Evolutionary conservation across 768 basidiomycete species (phyloP).

Genomic region (Pulveroboletus sp.): DNA sequence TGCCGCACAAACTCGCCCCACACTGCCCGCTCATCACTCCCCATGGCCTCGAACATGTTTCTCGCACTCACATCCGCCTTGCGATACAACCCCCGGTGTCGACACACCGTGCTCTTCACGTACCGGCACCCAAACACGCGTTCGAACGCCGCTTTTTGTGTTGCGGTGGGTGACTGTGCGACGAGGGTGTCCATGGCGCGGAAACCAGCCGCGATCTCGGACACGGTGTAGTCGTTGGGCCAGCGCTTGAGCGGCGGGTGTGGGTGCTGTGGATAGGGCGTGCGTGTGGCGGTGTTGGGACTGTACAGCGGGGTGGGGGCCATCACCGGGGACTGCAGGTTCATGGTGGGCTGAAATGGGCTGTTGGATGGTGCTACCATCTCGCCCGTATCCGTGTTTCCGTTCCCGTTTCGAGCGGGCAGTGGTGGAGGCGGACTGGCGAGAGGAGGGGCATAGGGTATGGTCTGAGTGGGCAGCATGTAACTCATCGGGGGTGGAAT

Average conservation of each 20-base stretch:
- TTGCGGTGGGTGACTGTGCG: slow-evolving; percentile 40
- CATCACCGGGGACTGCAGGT: slow-evolving; percentile 18
- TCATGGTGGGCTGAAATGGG: slow-evolving; percentile 15
- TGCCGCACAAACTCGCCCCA: slow-evolving; percentile 70
- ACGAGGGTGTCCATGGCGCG: slow-evolving; percentile 44
- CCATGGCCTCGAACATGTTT: slow-evolving; percentile 53
- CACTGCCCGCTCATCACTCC: slow-evolving; percentile 52
- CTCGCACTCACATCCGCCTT: slow-evolving; percentile 48
- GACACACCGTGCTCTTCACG: slow-evolving; percentile 72
- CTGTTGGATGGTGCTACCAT: slow-evolving; percentile 10
- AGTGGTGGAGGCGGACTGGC: slow-evolving; percentile 16
- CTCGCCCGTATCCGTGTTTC: slow-evolving; percentile 16
- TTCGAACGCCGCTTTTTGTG: slow-evolving; percentile 67
- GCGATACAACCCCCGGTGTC: slow-evolving; percentile 67
- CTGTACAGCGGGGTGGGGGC: slow-evolving; percentile 21
- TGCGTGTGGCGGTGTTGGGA: slow-evolving; percentile 20
- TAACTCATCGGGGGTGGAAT: slow-evolving; percentile 28
- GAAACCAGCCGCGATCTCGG: slow-evolving; percentile 62
- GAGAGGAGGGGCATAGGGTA: slow-evolving; percentile 25
- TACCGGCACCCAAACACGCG: slow-evolving; percentile 69
- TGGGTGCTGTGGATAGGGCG: slow-evolving; percentile 48
- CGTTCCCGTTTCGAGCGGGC: slow-evolving; percentile 6
- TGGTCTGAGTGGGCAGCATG: slow-evolving; percentile 26
- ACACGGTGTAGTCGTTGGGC: slow-evolving; percentile 75
- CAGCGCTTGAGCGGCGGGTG: slow-evolving; percentile 69